phyloP scores from a whole-genome alignment of 768 basidiomycete genomes.

The Termitomyces eurrhizus region DNA sequence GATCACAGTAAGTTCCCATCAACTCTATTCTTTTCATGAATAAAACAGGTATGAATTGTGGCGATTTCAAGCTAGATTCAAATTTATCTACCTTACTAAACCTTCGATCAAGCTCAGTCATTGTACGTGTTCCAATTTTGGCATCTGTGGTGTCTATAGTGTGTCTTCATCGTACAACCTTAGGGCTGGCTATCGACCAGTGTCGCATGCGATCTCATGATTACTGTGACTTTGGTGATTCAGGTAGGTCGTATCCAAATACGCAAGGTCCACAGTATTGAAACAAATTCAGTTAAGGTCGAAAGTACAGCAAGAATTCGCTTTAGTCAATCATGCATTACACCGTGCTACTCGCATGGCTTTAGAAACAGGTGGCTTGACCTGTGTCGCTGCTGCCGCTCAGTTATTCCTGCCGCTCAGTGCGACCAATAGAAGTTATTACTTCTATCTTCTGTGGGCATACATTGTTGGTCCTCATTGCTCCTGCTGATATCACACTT shows the following conservation, averaged over 20 bases:
- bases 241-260: not conserved
- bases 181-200: not conserved
- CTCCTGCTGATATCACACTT: not conserved
- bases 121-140: not conserved
- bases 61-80: not conserved
- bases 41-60: not conserved
- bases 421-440: not conserved
- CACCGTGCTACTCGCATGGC: slow-evolving; percentile 4
- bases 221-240: not conserved
- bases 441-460: not conserved
- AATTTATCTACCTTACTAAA: no score
- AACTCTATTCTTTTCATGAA: not conserved
- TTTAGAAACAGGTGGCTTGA: slow-evolving; percentile 2
- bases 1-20: not conserved
- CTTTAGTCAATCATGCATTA: not conserved
- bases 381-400: not conserved
- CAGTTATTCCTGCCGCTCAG: not conserved
- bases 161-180: not conserved
- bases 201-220: not conserved
- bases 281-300: not conserved
- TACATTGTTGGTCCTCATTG: not conserved
- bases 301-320: not conserved
- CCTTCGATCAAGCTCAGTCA: not conserved
- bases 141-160: not conserved
- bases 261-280: not conserved